Evolutionary conservation across 2,329 filamentous ascomycete genomes (phyloP), one percentile per base, ranked within the genome.

Genomic region (Colletotrichum zoysiae): DNA sequence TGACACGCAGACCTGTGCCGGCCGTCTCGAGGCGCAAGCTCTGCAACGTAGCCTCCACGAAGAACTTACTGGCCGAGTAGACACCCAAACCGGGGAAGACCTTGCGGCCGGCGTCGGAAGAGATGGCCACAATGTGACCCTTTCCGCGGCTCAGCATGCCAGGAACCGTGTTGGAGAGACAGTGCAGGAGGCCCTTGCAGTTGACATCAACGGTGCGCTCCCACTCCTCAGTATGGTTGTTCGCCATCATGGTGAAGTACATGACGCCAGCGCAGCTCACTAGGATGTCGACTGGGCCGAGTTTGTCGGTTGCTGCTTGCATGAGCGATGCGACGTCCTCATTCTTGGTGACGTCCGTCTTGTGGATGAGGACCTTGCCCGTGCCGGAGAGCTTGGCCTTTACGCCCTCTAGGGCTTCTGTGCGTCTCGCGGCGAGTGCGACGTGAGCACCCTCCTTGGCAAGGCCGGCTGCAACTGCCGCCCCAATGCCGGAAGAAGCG

Each of bases 211-310:
- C 92, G 0, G 93, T 95, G 70, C 89, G 91, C 74, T 95, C 90
- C 93, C 93, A 95, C 76, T 95, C 91, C 6, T 93, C 91, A 0
- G 85, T 88, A 74, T 92, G 87, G 20, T 84, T 87, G 78, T 95
- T 95, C 68, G 91, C 89, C 93, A 95, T 95, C 90, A 95, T 91
- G 66, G 93, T 95, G 82, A 91, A 95, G 83, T 95, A 95, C 93
- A 95, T 95, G 78, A 95, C 93, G 46, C 93, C 93, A 0, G 93
- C 93, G 77, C 92, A 94, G 51, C 90, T 90, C 61, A 95, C 89
- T n/a, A 95, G 87, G 63, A 95, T 93, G 78, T 95, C 93, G 56
- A 95, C 85, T 0, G 91, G 88, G 0, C 93, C 93, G 0, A 95
- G 89, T 75, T 90, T 84, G 57, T 88, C 85, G 35, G 84, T 84